Conservation (phyloP, 495 filamentous ascomycete genomes). For the Xylaria cubensis region DNA sequence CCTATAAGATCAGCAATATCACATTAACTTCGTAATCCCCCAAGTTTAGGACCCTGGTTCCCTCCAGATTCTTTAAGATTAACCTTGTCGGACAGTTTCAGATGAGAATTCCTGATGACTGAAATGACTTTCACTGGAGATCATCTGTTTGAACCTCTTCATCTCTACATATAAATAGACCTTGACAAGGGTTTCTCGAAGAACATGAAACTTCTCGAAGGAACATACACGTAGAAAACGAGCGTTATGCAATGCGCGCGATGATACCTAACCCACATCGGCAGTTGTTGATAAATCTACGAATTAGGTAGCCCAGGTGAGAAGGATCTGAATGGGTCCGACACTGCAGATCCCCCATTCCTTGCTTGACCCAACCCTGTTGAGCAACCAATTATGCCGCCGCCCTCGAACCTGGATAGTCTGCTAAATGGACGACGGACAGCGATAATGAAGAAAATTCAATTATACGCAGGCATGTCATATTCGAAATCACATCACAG, state of each 20-base stretch:
- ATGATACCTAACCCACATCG: constrained; percentile 3
- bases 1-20: constrained; percentile 14
- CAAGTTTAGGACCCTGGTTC: neutral
- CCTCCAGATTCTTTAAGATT: neutral
- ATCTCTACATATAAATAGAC: constrained; percentile 1
- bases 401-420: neutral
- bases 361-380: neutral
- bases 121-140: neutral
- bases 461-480: neutral
- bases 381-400: neutral
- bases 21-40: neutral
- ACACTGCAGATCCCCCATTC: neutral
- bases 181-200: neutral
- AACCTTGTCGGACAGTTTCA: neutral
- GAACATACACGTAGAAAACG: neutral
- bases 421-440: neutral
- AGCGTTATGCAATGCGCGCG: neutral
- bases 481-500: neutral
- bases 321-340: neutral
- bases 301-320: neutral
- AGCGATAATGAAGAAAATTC: too few relatives aligned
- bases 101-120: constrained; percentile 1
- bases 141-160: neutral
- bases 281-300: neutral
- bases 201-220: constrained; percentile 3